Base-by-base conservation (phyloP, 2,329 filamentous ascomycete genomes). In the Pyrenophora graminea region DNA sequence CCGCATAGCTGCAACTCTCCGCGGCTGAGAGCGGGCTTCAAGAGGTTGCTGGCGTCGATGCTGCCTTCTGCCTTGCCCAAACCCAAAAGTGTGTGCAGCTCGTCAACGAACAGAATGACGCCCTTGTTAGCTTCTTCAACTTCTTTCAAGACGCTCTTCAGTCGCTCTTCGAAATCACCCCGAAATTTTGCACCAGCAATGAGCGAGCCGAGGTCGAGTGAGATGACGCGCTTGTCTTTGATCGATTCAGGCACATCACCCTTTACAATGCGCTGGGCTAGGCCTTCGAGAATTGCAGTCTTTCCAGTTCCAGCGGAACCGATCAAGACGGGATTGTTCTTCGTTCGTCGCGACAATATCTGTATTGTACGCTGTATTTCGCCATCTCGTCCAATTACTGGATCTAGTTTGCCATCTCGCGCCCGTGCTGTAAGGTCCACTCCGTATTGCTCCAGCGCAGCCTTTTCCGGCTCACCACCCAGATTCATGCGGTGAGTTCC, bases 321-420 rank as follows among this genome's bases (percentile, higher is more conserved):
- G 51, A 97, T 96, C n/a, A 97, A 78, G 0, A 97, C 92, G 0
- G 93, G 93, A 61, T 96, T 96, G 64, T 97, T 97, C 75, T 97
- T 97, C 6, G 94, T 97, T 54, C 94, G 82, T 57, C 94, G 82
- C 13, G 92, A 97, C 1, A 99, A 77, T 9, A 99, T 89, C 68
- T 97, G 94, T 53, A 97, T 97, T 0, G 92, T 96, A 42, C 94
- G 82, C 68, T 96, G 90, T 45, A 97, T 96, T 71, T 97, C 94
- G 4, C 84, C 80, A 65, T 97, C 92, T 71, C 94, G 83, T 17
- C 94, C 94, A 67, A 99, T 97, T 12, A 97, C 93, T 0, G 94
- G 94, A 68, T 99, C 94, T 3, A 99, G 81, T 70, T 96, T 97
- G 34, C 94, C 94, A 41, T 89, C 88, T 70, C 83, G 89, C 17